Evolutionary conservation across 2,329 filamentous ascomycete genomes (phyloP).

Genomic region (Stemphylium beticola): DNA sequence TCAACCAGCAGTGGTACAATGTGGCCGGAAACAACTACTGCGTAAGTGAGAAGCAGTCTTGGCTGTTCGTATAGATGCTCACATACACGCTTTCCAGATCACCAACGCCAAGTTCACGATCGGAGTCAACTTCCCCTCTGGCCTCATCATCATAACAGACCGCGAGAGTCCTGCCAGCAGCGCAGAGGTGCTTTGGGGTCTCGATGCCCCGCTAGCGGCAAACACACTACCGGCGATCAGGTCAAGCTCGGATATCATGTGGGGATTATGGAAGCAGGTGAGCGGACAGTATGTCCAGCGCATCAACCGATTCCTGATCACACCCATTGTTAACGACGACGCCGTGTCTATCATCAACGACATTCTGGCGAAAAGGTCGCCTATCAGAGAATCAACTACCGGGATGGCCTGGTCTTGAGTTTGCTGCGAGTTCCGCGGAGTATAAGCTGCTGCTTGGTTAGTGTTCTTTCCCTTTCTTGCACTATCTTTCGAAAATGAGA

Average conservation of each 20-base stretch:
- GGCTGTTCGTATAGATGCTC: background rate
- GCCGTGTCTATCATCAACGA: background rate
- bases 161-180: constrained; percentile 8
- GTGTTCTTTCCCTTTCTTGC: background rate
- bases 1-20: constrained; percentile 21
- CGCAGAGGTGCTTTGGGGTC: constrained; percentile 9
- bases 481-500: too few species aligned
- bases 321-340: background rate
- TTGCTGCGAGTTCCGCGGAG: background rate
- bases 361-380: background rate
- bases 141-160: constrained; percentile 15
- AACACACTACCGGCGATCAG: constrained; percentile 23
- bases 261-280: constrained; percentile 22
- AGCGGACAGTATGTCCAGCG: background rate
- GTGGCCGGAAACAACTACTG: constrained; percentile 18
- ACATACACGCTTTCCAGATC: background rate
- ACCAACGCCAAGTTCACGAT: constrained; percentile 20
- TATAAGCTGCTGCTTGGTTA: background rate
- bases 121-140: constrained; percentile 16
- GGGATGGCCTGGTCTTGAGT: background rate
- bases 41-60: constrained; percentile 2
- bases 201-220: background rate
- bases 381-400: background rate
- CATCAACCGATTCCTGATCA: background rate
- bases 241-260: constrained; percentile 24